Base-by-base conservation (phyloP, 1,284 basidiomycete genomes). In the Cystobasidium sp. region DNA sequence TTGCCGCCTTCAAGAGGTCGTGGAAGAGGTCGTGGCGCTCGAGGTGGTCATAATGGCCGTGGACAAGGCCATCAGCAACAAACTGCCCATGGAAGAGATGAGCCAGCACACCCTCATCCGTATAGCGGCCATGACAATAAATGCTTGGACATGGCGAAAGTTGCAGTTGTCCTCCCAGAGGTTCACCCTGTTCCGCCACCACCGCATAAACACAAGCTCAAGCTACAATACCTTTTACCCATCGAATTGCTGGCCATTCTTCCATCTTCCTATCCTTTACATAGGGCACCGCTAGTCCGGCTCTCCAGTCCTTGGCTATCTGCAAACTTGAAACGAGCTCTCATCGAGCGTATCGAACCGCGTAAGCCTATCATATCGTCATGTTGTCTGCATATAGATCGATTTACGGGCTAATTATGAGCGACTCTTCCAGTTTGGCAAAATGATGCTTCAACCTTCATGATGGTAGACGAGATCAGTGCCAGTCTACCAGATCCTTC, bases 191-290 rank as follows among this genome's bases (percentile, higher is more conserved):
- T 14, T 3, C 2, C 63, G 20, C 20, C 22, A 14, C 31, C 75
- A 39, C 6, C 10, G 1, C 5, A 51, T 14, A 12, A 41, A 59
- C 9, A 39, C 47, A 1, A 41, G 24, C 62, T 79, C 16, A 24
- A 37, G 1, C n/a, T 79, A 20, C 68, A 68, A n/a, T 74, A 78
- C 43, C 58, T 79, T 2, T 77, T 77, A 6, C 64, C 77, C 0
- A 37, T 79, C 6, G 68, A 51, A 41, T 20, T 79, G 14, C n/a
- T 39, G 3, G n/a, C 76, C 0, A 22, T 53, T 6, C 51, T 78
- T 0, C 52, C 52, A 3, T 22, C 10, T 3, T 74, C 31, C 6
- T 79, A 79, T 37, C 78, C 78, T 0, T 65, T 75, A 12, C 39
- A 58, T 10, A 61, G 61, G 24, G 65, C 68, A 6, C 78, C 77